Base-by-base conservation (phyloP, 345 rosid species). In the Aurinia saxatilis region DNA sequence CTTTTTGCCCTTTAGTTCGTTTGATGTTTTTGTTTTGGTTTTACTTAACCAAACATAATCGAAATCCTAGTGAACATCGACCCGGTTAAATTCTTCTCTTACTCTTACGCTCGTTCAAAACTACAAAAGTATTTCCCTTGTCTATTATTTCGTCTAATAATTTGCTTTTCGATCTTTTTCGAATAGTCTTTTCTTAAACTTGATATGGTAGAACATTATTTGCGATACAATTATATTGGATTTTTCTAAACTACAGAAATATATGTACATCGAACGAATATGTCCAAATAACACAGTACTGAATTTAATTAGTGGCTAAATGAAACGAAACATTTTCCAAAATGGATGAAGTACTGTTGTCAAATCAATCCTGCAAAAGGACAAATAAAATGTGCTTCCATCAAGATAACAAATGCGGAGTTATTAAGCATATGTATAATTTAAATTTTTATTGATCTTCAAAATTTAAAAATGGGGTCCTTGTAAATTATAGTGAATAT, bases 251-350 rank as follows among this genome's bases (percentile, higher is more conserved):
- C 23, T 30, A 31, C 10, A 2, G 30, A 42, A 19, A 23, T 18
- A 31, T 10, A 2, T 19, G 38, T 12, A 40, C 14, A 51, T 19
- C 3, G 25, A 34, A 34, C 3, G 25, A 34, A 34, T 18, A 38
- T 38, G 46, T 36, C 59, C 7, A 19, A 19, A 36, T 39, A 35
- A 40, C 41, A 36, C 45, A 14, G 61, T 53, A 42, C 10, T 8
- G 45, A 42, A 65, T 65, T 44, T 14, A 44, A 65, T 53, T 53
- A 44, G 14, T 21, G 38, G 44, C 29, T 54, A 16, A 45, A 25
- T 23, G 38, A 44, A 55, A 54, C 5, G 62, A 35, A 54, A 45
- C 38, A 45, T 45, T 21, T 35, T 46, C 39, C 55, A 11, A 46
- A 25, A 66, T 25, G 16, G 38, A 45, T 65, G n/a, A 5, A 29